phyloP scores from a whole-genome alignment of 1,284 basidiomycete genomes.

The Pholiota adiposa region DNA sequence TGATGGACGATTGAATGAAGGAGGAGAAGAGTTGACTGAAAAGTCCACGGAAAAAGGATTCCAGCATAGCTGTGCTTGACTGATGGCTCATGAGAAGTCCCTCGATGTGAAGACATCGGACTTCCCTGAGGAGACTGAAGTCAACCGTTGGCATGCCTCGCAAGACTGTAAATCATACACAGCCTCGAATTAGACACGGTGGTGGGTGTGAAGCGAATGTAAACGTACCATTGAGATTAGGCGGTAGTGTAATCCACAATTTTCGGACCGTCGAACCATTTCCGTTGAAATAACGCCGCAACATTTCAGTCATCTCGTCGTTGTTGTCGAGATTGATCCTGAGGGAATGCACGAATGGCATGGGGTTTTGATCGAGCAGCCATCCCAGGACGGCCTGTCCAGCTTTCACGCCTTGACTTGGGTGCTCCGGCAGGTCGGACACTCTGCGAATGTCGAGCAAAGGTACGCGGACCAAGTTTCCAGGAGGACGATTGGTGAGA shows the following conservation, averaged over 20 bases:
- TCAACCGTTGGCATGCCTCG: conserved; percentile 14
- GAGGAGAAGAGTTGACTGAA: conserved; percentile 17
- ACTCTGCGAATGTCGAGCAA: conserved; percentile 15
- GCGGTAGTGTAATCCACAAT: conserved; percentile 18
- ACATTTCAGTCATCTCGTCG: conserved; percentile 9
- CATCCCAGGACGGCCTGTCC: conserved; percentile 16
- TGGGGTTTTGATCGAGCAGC: conserved; percentile 15
- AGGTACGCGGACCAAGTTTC: conserved; percentile 13
- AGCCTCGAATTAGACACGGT: not conserved
- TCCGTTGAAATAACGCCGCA: conserved; percentile 15
- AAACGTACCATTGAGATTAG: conserved; percentile 14
- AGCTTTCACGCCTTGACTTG: conserved; percentile 11
- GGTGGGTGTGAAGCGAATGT: not conserved
- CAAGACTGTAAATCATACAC: conserved; percentile 1
- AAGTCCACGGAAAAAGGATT: conserved; percentile 16
- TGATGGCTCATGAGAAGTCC: conserved; percentile 15
- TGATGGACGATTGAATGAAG: conserved; percentile 1
- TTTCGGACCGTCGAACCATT: conserved; percentile 17
- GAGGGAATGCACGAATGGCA: conserved; percentile 12
- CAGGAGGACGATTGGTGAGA: conserved; percentile 4
- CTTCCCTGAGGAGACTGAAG: conserved; percentile 10
- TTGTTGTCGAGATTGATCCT: conserved; percentile 18
- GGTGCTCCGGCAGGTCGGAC: conserved; percentile 6
- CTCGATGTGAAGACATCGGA: conserved; percentile 19
- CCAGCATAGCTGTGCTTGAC: not conserved